These are phyloP conservation scores for Geotrichum histeridarum DNA, from an alignment of 1,139 yeast species.

Conservation along the genomic window DNA sequence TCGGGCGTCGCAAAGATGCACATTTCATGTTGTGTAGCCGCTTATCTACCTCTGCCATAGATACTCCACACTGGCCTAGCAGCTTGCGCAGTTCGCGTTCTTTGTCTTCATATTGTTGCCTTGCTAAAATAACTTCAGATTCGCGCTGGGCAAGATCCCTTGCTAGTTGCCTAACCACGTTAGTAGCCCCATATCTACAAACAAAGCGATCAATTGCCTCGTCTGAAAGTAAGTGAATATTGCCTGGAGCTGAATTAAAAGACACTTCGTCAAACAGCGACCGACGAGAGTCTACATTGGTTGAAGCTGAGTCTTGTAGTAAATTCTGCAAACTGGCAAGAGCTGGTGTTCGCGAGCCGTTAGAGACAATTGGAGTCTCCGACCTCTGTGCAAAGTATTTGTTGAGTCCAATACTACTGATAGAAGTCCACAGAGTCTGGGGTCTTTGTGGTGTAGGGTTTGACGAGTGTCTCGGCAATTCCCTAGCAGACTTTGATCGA, in stretches of 20 bases:
- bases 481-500: not conserved
- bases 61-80: constrained; percentile 45
- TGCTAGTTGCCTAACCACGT: constrained; percentile 47
- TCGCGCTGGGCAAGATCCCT: constrained; percentile 48
- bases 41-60: constrained; percentile 44
- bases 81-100: constrained; percentile 45
- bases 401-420: not conserved
- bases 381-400: not conserved
- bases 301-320: not conserved
- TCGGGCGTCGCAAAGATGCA: constrained; percentile 29
- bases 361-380: not conserved
- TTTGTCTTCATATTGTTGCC: constrained; percentile 42
- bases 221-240: constrained; percentile 38
- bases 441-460: not conserved
- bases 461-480: not conserved
- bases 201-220: constrained; percentile 39
- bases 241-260: constrained; percentile 36
- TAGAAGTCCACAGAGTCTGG: not conserved
- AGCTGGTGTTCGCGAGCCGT: not conserved
- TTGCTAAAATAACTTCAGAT: constrained; percentile 43
- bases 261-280: constrained; percentile 28
- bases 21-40: constrained; percentile 33
- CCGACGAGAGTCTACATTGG: constrained; percentile 16
- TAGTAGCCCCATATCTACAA: constrained; percentile 41
- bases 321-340: not conserved